phyloP scores from a whole-genome alignment of 2,329 filamentous ascomycete genomes.

The Fusarium albosuccineum region DNA sequence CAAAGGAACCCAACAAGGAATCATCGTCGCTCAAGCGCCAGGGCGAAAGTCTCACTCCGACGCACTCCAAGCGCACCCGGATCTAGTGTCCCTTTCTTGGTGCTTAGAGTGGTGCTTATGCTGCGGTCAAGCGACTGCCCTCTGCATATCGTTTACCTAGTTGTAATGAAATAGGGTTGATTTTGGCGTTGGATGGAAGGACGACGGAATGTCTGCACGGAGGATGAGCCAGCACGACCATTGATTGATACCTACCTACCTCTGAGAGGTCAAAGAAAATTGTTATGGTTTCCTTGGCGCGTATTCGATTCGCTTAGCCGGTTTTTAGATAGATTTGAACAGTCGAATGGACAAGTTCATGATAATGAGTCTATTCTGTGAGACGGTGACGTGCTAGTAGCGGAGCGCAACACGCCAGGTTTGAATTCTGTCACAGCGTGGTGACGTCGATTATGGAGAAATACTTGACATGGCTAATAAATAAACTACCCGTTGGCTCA shows the following conservation, averaged over 20 bases:
- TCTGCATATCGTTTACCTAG: constrained; percentile 34
- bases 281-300: constrained; percentile 26
- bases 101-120: constrained; percentile 2
- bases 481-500: too few relatives aligned
- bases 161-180: constrained; percentile 37
- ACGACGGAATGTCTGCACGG: constrained; percentile 32
- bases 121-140: constrained; percentile 29
- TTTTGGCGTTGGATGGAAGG: constrained; percentile 44
- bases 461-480: too few relatives aligned
- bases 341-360: constrained; percentile 42
- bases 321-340: constrained; percentile 42
- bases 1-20: constrained; percentile 65
- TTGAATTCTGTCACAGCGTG: too few relatives aligned
- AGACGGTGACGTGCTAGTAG: constrained; percentile 39
- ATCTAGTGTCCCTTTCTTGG: constrained; percentile 40
- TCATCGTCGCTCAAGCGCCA: constrained; percentile 62
- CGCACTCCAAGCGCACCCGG: constrained; percentile 54
- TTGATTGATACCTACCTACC: constrained; percentile 35
- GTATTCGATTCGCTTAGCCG: constrained; percentile 35
- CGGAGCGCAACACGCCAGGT: too few relatives aligned
- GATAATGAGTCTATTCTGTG: constrained; percentile 20
- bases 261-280: constrained; percentile 21
- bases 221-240: constrained; percentile 19
- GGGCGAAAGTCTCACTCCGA: constrained; percentile 49
- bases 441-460: too few relatives aligned